Conservation (phyloP, 2,329 filamentous ascomycete species). For the Penicillium fuscoglaucum region DNA sequence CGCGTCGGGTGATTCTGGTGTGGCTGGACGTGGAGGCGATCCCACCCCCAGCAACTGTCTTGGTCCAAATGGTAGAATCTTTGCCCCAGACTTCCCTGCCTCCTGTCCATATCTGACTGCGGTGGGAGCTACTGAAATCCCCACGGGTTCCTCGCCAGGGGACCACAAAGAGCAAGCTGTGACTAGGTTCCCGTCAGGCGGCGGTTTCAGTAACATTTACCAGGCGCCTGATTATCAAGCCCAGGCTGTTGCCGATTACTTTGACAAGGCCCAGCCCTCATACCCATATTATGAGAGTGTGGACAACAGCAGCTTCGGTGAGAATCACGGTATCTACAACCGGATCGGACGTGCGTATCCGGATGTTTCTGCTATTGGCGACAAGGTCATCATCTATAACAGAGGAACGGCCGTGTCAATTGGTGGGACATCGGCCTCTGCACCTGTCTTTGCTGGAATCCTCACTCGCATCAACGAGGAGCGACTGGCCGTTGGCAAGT, state of each 20-base stretch:
- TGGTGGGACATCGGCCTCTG: constrained; percentile 47
- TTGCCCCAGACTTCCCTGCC: constrained; percentile 42
- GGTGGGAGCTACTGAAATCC: constrained; percentile 43
- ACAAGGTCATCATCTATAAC: constrained; percentile 36
- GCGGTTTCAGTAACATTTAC: constrained; percentile 48
- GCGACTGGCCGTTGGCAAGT: constrained; percentile 52
- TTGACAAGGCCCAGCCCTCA: constrained; percentile 24
- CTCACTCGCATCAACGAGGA: constrained; percentile 58
- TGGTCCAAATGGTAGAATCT: constrained; percentile 35
- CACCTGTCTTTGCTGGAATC: constrained; percentile 57
- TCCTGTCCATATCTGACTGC: constrained; percentile 39
- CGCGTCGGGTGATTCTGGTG: constrained; percentile 51
- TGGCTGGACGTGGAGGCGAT: constrained; percentile 35
- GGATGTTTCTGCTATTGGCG: constrained; percentile 40
- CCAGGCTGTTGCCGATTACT: constrained; percentile 39
- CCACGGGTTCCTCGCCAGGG: constrained; percentile 26
- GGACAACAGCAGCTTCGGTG: constrained; percentile 34
- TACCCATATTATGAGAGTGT: constrained; percentile 36
- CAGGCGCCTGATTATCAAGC: constrained; percentile 42
- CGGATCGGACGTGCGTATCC: constrained; percentile 38
- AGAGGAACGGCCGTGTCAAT: constrained; percentile 23
- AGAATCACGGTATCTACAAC: constrained; percentile 36
- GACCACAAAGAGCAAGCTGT: constrained; percentile 40
- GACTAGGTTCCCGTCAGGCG: constrained; percentile 42
- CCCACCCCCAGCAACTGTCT: constrained; percentile 36